phyloP scores from a whole-genome alignment of 805 yeast species.

The Candida palmyrensis region DNA sequence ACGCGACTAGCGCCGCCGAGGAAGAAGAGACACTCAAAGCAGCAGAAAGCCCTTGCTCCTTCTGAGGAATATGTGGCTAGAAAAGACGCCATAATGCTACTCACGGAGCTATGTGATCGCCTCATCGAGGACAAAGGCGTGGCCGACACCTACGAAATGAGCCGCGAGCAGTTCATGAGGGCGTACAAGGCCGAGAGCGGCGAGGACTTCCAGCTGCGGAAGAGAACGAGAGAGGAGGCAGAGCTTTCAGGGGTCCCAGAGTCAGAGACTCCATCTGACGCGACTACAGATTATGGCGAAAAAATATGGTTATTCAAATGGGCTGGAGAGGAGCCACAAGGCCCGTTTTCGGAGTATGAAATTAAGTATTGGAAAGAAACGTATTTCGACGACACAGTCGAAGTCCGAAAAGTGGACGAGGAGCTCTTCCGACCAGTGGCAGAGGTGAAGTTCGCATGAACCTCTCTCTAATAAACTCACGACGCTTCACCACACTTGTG shows the following conservation, averaged over 20 bases:
- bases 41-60: slow-evolving; percentile 8
- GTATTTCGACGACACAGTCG: slow-evolving; percentile 44
- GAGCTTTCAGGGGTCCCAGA: no score
- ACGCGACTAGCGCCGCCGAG: slow-evolving; percentile 30
- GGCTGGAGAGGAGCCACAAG: slow-evolving; percentile 39
- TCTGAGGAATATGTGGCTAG: slow-evolving; percentile 13
- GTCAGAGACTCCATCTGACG: slow-evolving; percentile 9
- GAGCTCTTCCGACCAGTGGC: slow-evolving; percentile 19
- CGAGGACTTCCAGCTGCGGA: slow-evolving; percentile 14
- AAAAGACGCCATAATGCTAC: slow-evolving; percentile 20
- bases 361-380: slow-evolving; percentile 51
- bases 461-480: not conserved
- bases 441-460: slow-evolving; percentile 15
- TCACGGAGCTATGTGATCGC: slow-evolving; percentile 47
- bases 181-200: slow-evolving; percentile 19
- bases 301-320: slow-evolving; percentile 37
- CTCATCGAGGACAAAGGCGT: slow-evolving; percentile 38
- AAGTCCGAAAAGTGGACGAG: slow-evolving; percentile 30
- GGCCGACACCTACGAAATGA: slow-evolving; percentile 45
- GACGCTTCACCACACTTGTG: slow-evolving; percentile 26
- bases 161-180: slow-evolving; percentile 51
- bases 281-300: slow-evolving; percentile 28
- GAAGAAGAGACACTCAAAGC: slow-evolving; percentile 7
- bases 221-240: slow-evolving; percentile 13
- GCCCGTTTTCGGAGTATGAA: slow-evolving; percentile 47